Percentiles rank a stretch among this genome's conserved stretches.
Conservation (phyloP, 78 protist species). For the Guillardia theta region DNA sequence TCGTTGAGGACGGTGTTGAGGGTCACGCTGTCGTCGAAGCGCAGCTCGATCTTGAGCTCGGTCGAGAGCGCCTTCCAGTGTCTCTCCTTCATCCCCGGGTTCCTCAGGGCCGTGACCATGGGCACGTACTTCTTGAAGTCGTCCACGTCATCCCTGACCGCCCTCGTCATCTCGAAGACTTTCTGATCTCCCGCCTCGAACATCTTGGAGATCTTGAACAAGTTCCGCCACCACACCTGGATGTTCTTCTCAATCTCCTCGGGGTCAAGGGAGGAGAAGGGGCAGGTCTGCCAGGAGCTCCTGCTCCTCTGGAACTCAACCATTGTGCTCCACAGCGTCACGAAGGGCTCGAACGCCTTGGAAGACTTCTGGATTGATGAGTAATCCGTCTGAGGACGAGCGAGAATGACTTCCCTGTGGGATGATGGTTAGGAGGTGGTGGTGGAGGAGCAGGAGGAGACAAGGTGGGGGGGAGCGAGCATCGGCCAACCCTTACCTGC, state of each 20-base stretch:
- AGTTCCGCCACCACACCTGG: neutral
- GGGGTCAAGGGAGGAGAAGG: constrained; percentile 32
- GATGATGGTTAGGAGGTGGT: too few relatives aligned
- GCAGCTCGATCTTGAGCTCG: neutral
- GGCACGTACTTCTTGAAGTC: constrained; percentile 58
- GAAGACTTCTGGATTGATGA: neutral
- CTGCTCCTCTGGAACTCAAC: neutral
- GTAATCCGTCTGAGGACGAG: constrained; percentile 58
- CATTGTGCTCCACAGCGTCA: constrained; percentile 63
- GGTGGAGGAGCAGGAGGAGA: too few relatives aligned
- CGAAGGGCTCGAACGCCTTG: constrained; percentile 66
- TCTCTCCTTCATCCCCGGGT: constrained; percentile 66
- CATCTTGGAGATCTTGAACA: neutral
- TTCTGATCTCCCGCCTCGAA: neutral
- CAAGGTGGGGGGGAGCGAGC: too few relatives aligned
- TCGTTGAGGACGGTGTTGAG: neutral
- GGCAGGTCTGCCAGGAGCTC: constrained; percentile 30
- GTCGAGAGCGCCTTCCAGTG: constrained; percentile 59
- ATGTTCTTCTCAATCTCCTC: constrained; percentile 50
- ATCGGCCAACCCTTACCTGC: constrained; percentile 53
- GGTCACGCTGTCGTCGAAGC: neutral
- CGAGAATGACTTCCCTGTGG: too few relatives aligned
- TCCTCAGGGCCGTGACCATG: constrained; percentile 54
- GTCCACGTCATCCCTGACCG: constrained; percentile 27
- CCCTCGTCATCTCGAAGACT: neutral